Percentiles rank a stretch among this genome's conserved stretches.
phyloP scores from a whole-genome alignment of 306 rosid species.

The Prunus mongolica region DNA sequence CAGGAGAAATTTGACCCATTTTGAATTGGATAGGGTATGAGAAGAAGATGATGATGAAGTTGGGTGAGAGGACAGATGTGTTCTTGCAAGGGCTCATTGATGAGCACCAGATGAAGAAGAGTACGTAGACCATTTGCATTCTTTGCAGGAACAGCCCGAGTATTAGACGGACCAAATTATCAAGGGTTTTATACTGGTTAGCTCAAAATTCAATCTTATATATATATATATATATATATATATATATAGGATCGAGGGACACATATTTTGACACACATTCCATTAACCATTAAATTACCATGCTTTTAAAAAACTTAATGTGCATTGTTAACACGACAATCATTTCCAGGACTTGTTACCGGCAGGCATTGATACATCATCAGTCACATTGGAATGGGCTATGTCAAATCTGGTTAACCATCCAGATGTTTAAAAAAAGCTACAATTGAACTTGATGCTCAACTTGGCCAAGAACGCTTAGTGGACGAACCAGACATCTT shows the following conservation, averaged over 20 bases:
- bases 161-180: constrained; percentile 9
- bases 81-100: neutral
- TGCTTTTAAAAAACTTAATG: too few species aligned
- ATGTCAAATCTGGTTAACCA: neutral
- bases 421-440: neutral
- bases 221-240: too few species aligned
- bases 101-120: neutral
- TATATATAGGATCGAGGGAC: too few species aligned
- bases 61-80: neutral
- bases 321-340: too few species aligned
- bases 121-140: constrained; percentile 1
- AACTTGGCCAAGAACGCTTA: constrained; percentile 24
- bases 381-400: neutral
- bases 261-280: too few species aligned
- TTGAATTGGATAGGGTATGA: constrained; percentile 12
- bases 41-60: constrained; percentile 11
- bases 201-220: neutral
- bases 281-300: too few species aligned
- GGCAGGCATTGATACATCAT: neutral
- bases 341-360: too few species aligned
- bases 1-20: constrained; percentile 34
- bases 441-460: constrained; percentile 17
- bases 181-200: constrained; percentile 19
- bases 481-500: constrained; percentile 31
- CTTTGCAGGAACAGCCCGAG: neutral